phyloP scores from a whole-genome alignment of 768 basidiomycete species.

The Xanthoconium purpureum region DNA sequence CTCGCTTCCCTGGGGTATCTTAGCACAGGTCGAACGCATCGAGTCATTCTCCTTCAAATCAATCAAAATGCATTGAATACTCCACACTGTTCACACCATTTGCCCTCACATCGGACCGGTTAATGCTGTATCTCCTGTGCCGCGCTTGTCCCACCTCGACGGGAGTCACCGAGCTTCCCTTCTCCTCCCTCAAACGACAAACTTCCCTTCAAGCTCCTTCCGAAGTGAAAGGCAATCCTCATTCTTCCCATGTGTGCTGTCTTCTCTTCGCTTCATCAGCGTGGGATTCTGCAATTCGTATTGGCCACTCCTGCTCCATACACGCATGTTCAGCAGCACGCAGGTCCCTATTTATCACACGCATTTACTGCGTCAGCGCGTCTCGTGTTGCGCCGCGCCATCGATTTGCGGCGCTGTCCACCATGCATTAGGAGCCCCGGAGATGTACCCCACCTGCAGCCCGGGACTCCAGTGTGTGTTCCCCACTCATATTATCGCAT shows the following conservation, averaged over 20 bases:
- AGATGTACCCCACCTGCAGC: slow-evolving; percentile 20
- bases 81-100: background rate
- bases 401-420: background rate
- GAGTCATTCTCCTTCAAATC: background rate
- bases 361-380: background rate
- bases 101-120: background rate
- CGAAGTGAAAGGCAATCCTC: slow-evolving; percentile 17
- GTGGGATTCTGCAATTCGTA: slow-evolving; percentile 19
- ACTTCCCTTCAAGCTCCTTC: slow-evolving; percentile 23
- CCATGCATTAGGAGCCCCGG: slow-evolving; percentile 1
- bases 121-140: slow-evolving; percentile 1
- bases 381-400: background rate
- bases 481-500: background rate
- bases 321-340: slow-evolving; percentile 4
- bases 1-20: background rate
- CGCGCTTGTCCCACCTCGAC: slow-evolving; percentile 2
- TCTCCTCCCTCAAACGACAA: slow-evolving; percentile 9
- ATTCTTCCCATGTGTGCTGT: slow-evolving; percentile 6
- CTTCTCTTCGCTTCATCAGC: slow-evolving; percentile 6
- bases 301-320: slow-evolving; percentile 3
- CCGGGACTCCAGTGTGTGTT: background rate
- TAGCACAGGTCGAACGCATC: background rate
- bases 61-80: background rate
- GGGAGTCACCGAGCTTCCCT: slow-evolving; percentile 15
- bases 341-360: background rate